These are phyloP conservation scores for Kwoniella dejecticola DNA, from an alignment of 768 basidiomycete species.

Conservation along the genomic window DNA sequence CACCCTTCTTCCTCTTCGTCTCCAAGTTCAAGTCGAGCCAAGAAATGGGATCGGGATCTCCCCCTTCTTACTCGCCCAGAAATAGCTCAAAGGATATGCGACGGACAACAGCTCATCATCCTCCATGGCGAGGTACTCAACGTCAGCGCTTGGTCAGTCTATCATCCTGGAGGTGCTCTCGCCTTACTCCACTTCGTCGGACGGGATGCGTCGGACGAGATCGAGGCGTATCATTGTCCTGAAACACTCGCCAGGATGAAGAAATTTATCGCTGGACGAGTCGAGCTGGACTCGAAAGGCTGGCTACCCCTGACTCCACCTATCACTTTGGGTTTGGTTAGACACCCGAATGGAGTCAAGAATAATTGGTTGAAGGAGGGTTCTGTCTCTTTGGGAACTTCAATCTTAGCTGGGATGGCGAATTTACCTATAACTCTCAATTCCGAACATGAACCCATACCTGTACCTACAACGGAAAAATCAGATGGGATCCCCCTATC, in stretches of 20 bases:
- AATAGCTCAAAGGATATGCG: conserved; percentile 70
- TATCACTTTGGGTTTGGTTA: conserved; percentile 69
- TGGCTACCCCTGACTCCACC: conserved; percentile 73
- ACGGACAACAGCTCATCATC: conserved; percentile 74
- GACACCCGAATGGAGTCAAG: conserved; percentile 39
- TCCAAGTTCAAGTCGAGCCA: too few relatives aligned
- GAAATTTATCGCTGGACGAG: conserved; percentile 70
- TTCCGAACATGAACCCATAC: conserved; percentile 1
- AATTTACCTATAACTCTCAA: conserved; percentile 13
- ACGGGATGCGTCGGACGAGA: conserved; percentile 90
- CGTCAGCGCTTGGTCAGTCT: conserved; percentile 67
- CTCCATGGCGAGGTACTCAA: conserved; percentile 63
- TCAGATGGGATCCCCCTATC: not conserved
- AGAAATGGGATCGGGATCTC: not conserved
- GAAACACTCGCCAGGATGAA: conserved; percentile 62
- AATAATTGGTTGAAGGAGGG: conserved; percentile 52
- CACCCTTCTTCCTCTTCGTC: too few relatives aligned
- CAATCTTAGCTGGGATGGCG: conserved; percentile 8
- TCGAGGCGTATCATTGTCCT: conserved; percentile 82
- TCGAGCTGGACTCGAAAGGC: conserved; percentile 57
- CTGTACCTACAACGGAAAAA: not conserved
- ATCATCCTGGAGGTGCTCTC: conserved; percentile 86
- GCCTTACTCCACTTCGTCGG: conserved; percentile 93
- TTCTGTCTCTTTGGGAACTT: conserved; percentile 28
- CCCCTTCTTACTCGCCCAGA: conserved; percentile 6